A percentile compares a stretch with the other conserved stretches of the same genome.
Evolutionary conservation across 2,329 filamentous ascomycete species (phyloP).

Genomic region (Taxawa tesnikishii): DNA sequence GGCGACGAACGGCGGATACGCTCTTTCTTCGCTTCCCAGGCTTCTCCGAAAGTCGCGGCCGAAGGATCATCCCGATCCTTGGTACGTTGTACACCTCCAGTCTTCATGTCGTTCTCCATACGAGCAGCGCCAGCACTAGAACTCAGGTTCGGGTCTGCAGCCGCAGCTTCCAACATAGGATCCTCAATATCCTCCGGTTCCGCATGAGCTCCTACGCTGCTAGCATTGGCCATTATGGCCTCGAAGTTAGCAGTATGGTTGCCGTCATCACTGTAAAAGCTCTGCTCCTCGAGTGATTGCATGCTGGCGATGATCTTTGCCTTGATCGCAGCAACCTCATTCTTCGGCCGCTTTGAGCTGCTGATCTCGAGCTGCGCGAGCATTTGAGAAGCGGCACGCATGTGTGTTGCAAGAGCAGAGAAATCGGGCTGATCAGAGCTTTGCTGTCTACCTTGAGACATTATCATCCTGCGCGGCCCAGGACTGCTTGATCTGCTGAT

Average conservation of each 20-base stretch:
- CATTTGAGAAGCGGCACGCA: conserved; percentile 81
- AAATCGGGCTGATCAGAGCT: conserved; percentile 64
- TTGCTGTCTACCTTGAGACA: conserved; percentile 40
- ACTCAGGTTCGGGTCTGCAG: conserved; percentile 38
- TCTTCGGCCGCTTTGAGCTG: conserved; percentile 64
- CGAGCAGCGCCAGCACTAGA: conserved; percentile 63
- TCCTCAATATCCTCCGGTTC: conserved; percentile 45
- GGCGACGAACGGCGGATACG: conserved; percentile 72
- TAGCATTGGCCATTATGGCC: conserved; percentile 65
- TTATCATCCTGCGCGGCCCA: conserved; percentile 46
- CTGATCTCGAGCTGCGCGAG: conserved; percentile 71
- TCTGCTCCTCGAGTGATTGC: conserved; percentile 78
- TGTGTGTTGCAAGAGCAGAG: conserved; percentile 71
- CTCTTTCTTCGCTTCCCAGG: conserved; percentile 74
- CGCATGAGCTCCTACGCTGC: conserved; percentile 37
- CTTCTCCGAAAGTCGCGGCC: conserved; percentile 75
- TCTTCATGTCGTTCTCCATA: conserved; percentile 86
- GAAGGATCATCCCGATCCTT: conserved; percentile 77
- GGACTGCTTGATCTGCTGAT: conserved; percentile 59
- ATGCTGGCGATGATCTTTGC: conserved; percentile 83
- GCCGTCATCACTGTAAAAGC: conserved; percentile 63
- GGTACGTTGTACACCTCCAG: conserved; percentile 66
- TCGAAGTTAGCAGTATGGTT: conserved; percentile 61
- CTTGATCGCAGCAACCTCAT: conserved; percentile 72
- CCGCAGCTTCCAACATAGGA: conserved; percentile 22